Evolutionary conservation across 768 basidiomycete species (phyloP), one percentile per base, ranked within the genome.

Genomic region (Leccinellum albellum): DNA sequence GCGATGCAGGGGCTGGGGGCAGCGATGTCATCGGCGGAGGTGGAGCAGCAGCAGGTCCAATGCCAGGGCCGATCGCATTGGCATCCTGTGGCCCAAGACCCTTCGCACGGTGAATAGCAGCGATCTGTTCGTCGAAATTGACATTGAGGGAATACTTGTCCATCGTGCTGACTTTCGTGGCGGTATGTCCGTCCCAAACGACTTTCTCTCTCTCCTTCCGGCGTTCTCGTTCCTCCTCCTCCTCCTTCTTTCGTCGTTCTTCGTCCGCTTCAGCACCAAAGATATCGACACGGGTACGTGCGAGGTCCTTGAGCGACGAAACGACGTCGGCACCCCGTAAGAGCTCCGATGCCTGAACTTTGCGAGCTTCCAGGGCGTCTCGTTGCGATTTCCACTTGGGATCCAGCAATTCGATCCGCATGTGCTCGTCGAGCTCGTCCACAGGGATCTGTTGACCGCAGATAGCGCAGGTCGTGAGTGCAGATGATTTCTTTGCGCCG

Each of bases 101-200:
- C 71, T 94, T 93, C 24, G 93, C 84, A 56, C 89, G 89, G 74
- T 97, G 95, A 57, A 98, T 94, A 49, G 94, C 93, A 45, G 92
- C 92, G 70, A 99, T 99, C 71, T 99, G 97, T 68, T 98, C 94
- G 75, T 98, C 94, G 70, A 98, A 87, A 70, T 94, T 95, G 78
- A 91, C 94, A 60, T 89, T 88, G 15, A 85, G 87, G 50, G 94
- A 94, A 78, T 88, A 99, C 68, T 93, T 93, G 80, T 94, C 91
- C 67, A 94, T 78, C 1, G 94, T 97, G 63, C 85, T 86, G 50
- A 88, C 88, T 75, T 95, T 98, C 45, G 93, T 90, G 45, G 93
- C 90, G 2, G 95, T 95, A 73, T 98, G 95, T 65, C 97, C 97
- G 74, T 98, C 97, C 97, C 97, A 99, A 50, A 98, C 91, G 63